These are phyloP conservation scores for Metschnikowia similis DNA, from an alignment of 805 yeast genomes.

Conservation along the genomic window DNA sequence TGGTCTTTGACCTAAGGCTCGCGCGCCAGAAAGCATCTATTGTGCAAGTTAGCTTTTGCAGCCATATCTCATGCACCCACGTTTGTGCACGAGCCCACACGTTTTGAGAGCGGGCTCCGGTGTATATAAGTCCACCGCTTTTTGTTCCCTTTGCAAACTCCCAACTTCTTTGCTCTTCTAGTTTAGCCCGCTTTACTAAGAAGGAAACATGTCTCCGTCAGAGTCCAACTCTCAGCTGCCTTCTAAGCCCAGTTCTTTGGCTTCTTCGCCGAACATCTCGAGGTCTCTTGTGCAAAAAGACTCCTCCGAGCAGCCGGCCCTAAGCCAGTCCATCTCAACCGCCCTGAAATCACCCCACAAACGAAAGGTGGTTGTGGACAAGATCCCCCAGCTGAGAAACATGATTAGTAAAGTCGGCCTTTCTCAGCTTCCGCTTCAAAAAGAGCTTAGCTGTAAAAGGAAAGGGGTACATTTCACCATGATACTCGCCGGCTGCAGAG, in stretches of 20 bases:
- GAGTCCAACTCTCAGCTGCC: conserved; percentile 2
- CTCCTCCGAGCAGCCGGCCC: not conserved
- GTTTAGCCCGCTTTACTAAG: not conserved
- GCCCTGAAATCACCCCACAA: not conserved
- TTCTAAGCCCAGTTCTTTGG: not conserved
- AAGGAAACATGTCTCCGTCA: conserved; percentile 1
- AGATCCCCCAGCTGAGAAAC: conserved; percentile 16
- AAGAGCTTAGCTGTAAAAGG: conserved; percentile 19
- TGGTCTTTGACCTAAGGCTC: not conserved
- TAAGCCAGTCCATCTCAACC: not conserved
- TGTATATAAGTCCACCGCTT: not conserved
- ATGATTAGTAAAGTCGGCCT: conserved; percentile 15
- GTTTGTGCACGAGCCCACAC: not conserved
- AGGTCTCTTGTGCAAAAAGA: not conserved
- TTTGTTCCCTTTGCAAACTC: not conserved
- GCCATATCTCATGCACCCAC: not conserved
- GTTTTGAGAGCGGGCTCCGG: not conserved
- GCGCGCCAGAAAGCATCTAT: not conserved
- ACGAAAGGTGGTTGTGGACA: conserved; percentile 11
- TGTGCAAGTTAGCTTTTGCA: conserved; percentile 1
- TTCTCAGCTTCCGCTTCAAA: conserved; percentile 28
- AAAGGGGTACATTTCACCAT: conserved; percentile 34
- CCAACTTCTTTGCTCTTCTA: not conserved
- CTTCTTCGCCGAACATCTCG: conserved; percentile 1
- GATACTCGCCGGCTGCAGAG: conserved; percentile 35